These are phyloP conservation scores for Ustilago hordei DNA, from an alignment of 1,284 basidiomycete genomes.

Conservation along the genomic window DNA sequence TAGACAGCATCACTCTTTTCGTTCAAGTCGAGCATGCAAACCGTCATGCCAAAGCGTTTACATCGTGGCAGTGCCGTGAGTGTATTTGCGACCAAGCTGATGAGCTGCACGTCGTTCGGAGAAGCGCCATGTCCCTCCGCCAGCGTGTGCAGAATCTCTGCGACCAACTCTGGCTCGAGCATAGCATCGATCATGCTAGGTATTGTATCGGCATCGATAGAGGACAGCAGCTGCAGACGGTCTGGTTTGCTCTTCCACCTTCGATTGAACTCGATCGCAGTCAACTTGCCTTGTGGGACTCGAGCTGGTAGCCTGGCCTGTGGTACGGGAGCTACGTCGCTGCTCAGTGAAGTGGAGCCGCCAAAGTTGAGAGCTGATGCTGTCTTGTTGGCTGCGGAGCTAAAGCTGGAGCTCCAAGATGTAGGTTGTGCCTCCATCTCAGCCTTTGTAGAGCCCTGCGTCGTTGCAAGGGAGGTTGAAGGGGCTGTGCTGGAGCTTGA, in stretches of 20 bases:
- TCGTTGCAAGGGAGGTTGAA: not conserved
- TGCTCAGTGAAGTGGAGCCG: not conserved
- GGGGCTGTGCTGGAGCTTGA: not conserved
- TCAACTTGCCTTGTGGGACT: constrained; percentile 6
- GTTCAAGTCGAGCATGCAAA: constrained; percentile 34
- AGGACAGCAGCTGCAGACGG: constrained; percentile 17
- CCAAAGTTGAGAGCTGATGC: constrained; percentile 43
- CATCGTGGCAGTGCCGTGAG: constrained; percentile 28
- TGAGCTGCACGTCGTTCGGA: constrained; percentile 1
- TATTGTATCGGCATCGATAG: constrained; percentile 26
- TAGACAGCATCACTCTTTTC: constrained; percentile 26
- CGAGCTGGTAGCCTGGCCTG: not conserved
- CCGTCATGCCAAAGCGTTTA: constrained; percentile 42
- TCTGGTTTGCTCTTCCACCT: constrained; percentile 39
- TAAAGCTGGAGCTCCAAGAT: not conserved
- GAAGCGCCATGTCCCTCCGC: constrained; percentile 6
- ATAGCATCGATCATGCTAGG: constrained; percentile 39
- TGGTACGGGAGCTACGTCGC: not conserved
- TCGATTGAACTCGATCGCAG: constrained; percentile 47
- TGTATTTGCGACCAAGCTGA: not conserved
- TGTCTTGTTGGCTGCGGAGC: constrained; percentile 22
- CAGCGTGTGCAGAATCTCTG: constrained; percentile 31
- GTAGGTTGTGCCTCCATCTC: not conserved
- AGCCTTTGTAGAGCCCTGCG: not conserved
- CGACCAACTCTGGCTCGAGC: constrained; percentile 38